Base-by-base conservation (phyloP, 1,284 basidiomycete species). In the Pulveroboletus sp. region DNA sequence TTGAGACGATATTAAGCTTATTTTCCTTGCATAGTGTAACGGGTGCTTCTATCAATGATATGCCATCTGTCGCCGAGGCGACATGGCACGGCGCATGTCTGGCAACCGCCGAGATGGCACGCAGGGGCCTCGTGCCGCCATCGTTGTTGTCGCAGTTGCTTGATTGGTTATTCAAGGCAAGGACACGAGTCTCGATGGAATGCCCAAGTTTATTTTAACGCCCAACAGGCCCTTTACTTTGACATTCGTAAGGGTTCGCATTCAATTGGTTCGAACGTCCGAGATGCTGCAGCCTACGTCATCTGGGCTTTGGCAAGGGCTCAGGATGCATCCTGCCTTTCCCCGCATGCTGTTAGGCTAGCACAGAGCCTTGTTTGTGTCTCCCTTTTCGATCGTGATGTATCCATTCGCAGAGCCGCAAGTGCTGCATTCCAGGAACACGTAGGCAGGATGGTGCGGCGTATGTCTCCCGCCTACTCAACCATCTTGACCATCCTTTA, bases 351-450 rank as follows among this genome's bases (percentile, higher is more conserved):
- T 2, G 71, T 77, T 12, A 75, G 77, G 43, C 81, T 97, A 22
- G 90, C 96, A 1, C 82, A 81, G 36, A 77, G 78, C 26, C 80
- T 99, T 50, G 85, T 90, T 10, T 82, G 85, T 12, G 91, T 94
- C 6, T 85, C 96, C 1, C 78, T 94, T 38, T 94, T 89, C 64
- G 97, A 99, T 75, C 83, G 97, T 28, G 97, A 99, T 70, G 87
- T 98, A 15, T 92, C 94, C 57, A 94, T 99, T 48, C 83, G 97
- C n/a, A 79, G 97, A 59, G 97, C 97, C 5, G 95, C 96, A 4
- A 98, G 96, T 73, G 97, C 97, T 11, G 94, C 96, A 5, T 99
- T 94, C 71, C 97, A 99, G 72, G 97, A 99, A 74, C 90, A 91
- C 66, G 97, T 98, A 40, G 97, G 97, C 11, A 81, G 97, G 65